phyloP scores from a whole-genome alignment of 164 flowering plant species.

The Aristolochia californica region DNA sequence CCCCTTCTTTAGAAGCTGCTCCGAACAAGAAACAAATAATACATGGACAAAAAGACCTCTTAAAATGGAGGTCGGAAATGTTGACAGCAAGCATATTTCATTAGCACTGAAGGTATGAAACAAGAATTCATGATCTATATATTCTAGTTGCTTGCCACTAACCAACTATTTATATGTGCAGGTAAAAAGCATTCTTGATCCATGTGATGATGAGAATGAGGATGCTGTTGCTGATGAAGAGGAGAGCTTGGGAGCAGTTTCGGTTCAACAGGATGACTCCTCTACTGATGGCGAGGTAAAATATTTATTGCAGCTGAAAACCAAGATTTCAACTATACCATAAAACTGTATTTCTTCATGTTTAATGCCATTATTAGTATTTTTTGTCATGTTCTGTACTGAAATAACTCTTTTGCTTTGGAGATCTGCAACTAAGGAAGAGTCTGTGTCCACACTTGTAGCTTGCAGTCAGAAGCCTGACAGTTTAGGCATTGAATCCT shows the following conservation, averaged over 20 bases:
- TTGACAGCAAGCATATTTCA: slow-evolving; percentile 89
- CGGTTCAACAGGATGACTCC: slow-evolving; percentile 34
- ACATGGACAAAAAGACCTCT: slow-evolving; percentile 68
- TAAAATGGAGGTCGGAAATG: slow-evolving; percentile 88
- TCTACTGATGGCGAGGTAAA: slow-evolving; percentile 73
- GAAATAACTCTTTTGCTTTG: too few species aligned
- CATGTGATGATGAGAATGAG: slow-evolving; percentile 88
- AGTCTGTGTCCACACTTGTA: too few species aligned
- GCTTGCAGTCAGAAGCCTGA: too few species aligned
- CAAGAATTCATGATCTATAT: not conserved
- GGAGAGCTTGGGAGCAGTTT: slow-evolving; percentile 64
- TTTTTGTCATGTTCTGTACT: too few species aligned
- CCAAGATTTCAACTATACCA: not conserved
- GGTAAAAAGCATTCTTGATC: slow-evolving; percentile 94
- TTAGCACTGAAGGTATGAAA: slow-evolving; percentile 67
- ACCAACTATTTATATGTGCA: slow-evolving; percentile 19
- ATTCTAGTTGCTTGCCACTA: not conserved
- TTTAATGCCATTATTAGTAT: not conserved
- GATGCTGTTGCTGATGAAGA: slow-evolving; percentile 41
- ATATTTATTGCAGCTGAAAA: not conserved
- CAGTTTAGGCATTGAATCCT: too few species aligned
- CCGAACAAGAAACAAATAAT: slow-evolving; percentile 61
- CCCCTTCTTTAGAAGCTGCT: slow-evolving; percentile 79
- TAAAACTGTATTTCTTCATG: not conserved
- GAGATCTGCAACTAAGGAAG: too few species aligned